A percentile compares a stretch with the other conserved stretches of the same genome.
These are phyloP conservation scores for Colletotrichum sublineola DNA, from an alignment of 2,329 filamentous ascomycete species.

Conservation along the genomic window DNA sequence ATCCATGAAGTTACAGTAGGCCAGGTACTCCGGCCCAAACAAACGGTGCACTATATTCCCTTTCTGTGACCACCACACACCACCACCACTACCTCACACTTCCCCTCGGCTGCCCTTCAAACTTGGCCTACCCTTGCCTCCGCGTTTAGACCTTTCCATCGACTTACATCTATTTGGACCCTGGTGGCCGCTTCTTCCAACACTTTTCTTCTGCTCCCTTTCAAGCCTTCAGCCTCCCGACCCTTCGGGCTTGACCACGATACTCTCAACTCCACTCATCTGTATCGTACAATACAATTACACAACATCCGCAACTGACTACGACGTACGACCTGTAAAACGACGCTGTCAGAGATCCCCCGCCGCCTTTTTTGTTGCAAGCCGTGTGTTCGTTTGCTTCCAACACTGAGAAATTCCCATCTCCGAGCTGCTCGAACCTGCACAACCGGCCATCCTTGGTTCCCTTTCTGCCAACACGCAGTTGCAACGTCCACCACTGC, in stretches of 20 bases:
- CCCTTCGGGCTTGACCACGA: not conserved
- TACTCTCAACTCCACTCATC: slow-evolving; percentile 1
- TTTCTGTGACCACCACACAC: not conserved
- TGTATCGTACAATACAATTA: not conserved
- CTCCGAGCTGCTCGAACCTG: not conserved
- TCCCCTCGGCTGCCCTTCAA: not conserved
- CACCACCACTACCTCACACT: not conserved
- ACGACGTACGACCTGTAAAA: slow-evolving; percentile 1
- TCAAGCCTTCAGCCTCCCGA: not conserved
- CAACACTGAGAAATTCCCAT: slow-evolving; percentile 11
- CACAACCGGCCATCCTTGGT: not conserved
- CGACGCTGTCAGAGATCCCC: not conserved
- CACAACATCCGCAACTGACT: not conserved
- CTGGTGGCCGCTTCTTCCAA: slow-evolving; percentile 28
- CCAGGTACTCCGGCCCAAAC: slow-evolving; percentile 17
- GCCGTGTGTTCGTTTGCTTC: not conserved
- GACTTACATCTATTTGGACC: slow-evolving; percentile 34
- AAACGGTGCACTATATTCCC: slow-evolving; percentile 3
- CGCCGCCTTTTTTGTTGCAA: slow-evolving; percentile 1
- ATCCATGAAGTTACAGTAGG: not conserved
- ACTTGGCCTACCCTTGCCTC: slow-evolving; percentile 15
- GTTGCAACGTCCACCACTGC: slow-evolving; percentile 1
- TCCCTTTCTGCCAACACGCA: slow-evolving; percentile 9
- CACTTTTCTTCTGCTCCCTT: not conserved
- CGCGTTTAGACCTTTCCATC: slow-evolving; percentile 10